Conservation (phyloP, 148 eudicot species). For the Amaranthus cruentus region DNA sequence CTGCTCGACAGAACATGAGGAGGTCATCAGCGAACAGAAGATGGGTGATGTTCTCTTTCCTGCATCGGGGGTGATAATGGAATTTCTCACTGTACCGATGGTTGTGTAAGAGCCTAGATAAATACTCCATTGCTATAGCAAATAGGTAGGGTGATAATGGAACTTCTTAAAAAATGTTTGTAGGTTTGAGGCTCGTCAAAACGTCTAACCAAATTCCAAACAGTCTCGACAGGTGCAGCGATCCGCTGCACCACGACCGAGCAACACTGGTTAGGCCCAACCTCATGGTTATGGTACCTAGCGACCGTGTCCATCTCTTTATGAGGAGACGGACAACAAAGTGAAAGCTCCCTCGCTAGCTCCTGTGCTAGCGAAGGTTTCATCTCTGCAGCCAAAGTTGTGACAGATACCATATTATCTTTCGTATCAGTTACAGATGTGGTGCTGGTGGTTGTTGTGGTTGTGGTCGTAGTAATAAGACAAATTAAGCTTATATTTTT, state of each 20-base stretch:
- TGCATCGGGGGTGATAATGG: no score
- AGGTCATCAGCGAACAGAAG: no score
- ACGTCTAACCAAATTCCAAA: slow-evolving; percentile 63
- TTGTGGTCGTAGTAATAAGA: slow-evolving; percentile 5
- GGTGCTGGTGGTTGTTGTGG: slow-evolving; percentile 5
- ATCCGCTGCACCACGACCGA: slow-evolving; percentile 48
- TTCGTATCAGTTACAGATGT: slow-evolving; percentile 7
- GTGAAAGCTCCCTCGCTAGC: slow-evolving; percentile 23
- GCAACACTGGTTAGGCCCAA: slow-evolving; percentile 47
- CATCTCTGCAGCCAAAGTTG: slow-evolving; percentile 25
- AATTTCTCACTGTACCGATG: no score
- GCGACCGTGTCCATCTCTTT: slow-evolving; percentile 27
- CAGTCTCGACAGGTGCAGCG: slow-evolving; percentile 44
- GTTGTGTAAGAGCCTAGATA: no score
- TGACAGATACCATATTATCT: neutral
- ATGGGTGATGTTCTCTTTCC: no score
- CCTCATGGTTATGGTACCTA: slow-evolving; percentile 47
- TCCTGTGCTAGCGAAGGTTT: slow-evolving; percentile 25
- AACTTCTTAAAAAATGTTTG: slow-evolving; percentile 72
- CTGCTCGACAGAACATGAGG: no score
- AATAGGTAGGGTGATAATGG: no score
- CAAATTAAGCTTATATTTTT: no score
- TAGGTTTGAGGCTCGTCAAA: slow-evolving; percentile 76
- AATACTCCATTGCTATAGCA: no score
- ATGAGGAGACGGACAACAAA: slow-evolving; percentile 27